Evolutionary conservation across 352 stramenopile genomes (phyloP), one percentile per base, ranked within the genome.

Genomic region (Phytophthora lateralis): DNA sequence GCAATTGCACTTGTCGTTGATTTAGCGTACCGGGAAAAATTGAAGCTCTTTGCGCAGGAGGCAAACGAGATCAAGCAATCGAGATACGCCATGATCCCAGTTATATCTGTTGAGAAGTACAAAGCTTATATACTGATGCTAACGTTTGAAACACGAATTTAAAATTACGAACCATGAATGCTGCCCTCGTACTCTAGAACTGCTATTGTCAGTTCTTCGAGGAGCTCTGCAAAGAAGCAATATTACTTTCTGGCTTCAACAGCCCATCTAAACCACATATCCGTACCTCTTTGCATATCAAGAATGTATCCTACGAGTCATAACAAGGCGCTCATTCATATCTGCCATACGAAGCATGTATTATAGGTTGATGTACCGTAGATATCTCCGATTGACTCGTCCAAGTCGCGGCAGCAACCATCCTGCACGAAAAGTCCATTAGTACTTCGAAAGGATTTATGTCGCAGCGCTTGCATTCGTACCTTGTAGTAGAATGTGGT

Each of bases 401-500:
- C 88, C n/a, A 96, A 67, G 55, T 95, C 78, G 26, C 80, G 76
- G 29, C 88, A 96, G 38, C 83, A 89, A 20, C 60, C 55, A 60
- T 93, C 85, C 88, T 96, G 41, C 7, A 54, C 6, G 29, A 58
- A 53, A 2, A 12, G 10, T 42, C 3, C 37, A 30, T 32, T 7
- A 58, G 29, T 24, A 39, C 51, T 27, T 51, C 9, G 14, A 30
- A 38, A n/a, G 17, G 24, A 3, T 12, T 1, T 10, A 24, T 7
- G 4, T n/a, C 10, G n/a, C 17, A 21, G 1, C 17, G n/a, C 2
- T 39, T 37, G 14, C 12, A 9, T 12, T 3, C 27, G 7, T 52
- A 94, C 87, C 72, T 96, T 96, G 76, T 93, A 96, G 50, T 92
- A 94, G 58, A 93, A 93, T 2, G 85, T 92, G 2, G 77, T 76